Base-by-base conservation (phyloP, 179 eudicot species). In the Silene noctiflora region DNA sequence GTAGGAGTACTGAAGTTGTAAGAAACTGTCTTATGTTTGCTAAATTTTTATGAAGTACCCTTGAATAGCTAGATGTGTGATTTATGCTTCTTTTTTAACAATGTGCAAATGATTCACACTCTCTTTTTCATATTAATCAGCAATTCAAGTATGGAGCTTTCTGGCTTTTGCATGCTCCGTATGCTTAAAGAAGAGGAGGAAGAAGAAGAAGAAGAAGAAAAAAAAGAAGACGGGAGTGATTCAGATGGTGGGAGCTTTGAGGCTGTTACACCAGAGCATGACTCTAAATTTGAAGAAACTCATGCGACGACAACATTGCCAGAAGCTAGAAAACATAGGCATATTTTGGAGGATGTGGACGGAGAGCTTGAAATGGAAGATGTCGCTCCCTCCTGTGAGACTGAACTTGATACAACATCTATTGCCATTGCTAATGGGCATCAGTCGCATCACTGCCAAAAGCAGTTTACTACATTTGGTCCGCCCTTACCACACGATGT, bases 291-390 rank as follows among this genome's bases (percentile, higher is more conserved):
- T 73, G 81, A 76, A 75, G 93, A 89, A 42, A 81, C 71, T 21
- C 70, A 68, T 59, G 91, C 80, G 51, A 81, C 42, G 66, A 76
- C 78, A 9, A 62, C 74, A 24, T 25, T 78, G 31, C 81, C 83
- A 74, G 77, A 76, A 53, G 73, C 70, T 19, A 91, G 84, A 56
- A 94, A 94, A 75, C 97, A 87, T 77, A 84, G 86, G 42, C 98
- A 87, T 85, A 89, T 94, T 42, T 75, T 94, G 88, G 98, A 92
- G 86, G 98, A 89, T 80, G 98, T 94, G 81, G 98, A 94, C 77
- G 98, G 98, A 51, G 98, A 94, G 83, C 97, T 94, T 81, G 98
- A 94, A 84, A 94, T 94, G 98, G 98, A 94, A 82, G 98, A 94
- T 87, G 91, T 91, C 71, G 86, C 96, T 69, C 98, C 97, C 73